Percentiles rank a stretch among this genome's conserved stretches.
Conservation (phyloP, 164 flowering plant species). For the Magnolia changhungtana region DNA sequence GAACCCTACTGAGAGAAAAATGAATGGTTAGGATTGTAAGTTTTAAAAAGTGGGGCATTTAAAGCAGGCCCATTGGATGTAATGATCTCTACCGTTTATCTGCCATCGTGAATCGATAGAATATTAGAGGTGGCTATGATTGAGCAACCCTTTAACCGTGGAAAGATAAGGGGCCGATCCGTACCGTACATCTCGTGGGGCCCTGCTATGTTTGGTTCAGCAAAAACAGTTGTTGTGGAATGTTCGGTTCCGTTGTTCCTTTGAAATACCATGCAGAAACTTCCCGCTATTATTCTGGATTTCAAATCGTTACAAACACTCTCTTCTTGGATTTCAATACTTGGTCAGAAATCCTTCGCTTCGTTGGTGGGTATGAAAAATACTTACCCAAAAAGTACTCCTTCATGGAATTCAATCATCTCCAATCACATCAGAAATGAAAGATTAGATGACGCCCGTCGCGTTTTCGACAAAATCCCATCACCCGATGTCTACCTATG, state of each 20-base stretch:
- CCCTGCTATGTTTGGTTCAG: no score
- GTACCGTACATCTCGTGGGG: no score
- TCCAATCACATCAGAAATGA: conserved; percentile 6
- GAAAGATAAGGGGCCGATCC: no score
- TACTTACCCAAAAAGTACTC: neutral
- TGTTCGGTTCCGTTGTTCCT: neutral
- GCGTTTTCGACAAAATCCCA: conserved; percentile 8
- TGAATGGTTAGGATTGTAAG: no score
- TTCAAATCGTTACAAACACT: neutral
- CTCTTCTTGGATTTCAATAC: neutral
- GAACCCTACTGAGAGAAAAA: no score
- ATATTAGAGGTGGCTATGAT: no score
- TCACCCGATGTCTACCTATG: conserved; percentile 9
- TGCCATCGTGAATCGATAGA: no score
- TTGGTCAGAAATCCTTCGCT: neutral
- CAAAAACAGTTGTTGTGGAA: no score
- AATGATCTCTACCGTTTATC: no score
- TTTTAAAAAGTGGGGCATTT: no score
- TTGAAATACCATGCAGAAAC: neutral
- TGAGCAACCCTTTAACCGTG: no score
- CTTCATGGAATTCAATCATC: conserved; percentile 7
- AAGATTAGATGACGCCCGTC: conserved; percentile 11
- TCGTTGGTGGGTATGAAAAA: neutral
- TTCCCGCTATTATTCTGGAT: neutral
- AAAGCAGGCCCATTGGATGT: no score